Percentiles rank a stretch among this genome's conserved stretches.
Evolutionary conservation across 108 stramenopile genomes (phyloP).

Genomic region (Parietichytrium sp.): DNA sequence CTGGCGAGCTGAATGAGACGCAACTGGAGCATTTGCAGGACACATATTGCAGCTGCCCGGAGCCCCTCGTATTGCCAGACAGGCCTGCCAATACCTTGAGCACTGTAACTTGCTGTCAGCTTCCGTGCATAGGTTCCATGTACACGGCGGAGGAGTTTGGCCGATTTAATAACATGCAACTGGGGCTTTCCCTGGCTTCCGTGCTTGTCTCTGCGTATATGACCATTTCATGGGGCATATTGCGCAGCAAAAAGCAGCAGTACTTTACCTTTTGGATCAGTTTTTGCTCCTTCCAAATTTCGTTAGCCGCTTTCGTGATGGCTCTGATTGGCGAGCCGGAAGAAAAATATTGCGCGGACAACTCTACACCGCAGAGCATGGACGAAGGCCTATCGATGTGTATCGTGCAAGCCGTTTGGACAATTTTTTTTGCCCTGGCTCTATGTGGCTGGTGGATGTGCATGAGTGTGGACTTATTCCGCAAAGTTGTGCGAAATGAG

Average conservation of each 20-base stretch:
- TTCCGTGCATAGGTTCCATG: conserved; percentile 23
- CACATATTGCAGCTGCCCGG: not conserved
- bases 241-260: not conserved
- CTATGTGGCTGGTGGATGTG: conserved; percentile 28
- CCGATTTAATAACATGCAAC: not conserved
- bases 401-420: not conserved
- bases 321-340: not conserved
- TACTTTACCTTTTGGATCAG: conserved; percentile 22
- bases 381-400: not conserved
- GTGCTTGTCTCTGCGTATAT: not conserved
- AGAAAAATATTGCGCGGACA: conserved; percentile 1
- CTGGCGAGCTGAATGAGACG: not conserved
- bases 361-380: not conserved
- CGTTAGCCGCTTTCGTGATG: not conserved
- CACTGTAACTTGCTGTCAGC: not conserved
- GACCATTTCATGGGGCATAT: not conserved
- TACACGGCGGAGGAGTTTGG: not conserved
- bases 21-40: not conserved
- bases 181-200: not conserved
- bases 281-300: conserved; percentile 28
- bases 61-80: not conserved
- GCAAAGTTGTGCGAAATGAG: not conserved
- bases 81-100: not conserved
- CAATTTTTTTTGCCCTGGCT: not conserved
- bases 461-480: not conserved